These are phyloP conservation scores for Beauveria medogensis DNA, from an alignment of 2,329 filamentous ascomycete genomes.

Conservation along the genomic window DNA sequence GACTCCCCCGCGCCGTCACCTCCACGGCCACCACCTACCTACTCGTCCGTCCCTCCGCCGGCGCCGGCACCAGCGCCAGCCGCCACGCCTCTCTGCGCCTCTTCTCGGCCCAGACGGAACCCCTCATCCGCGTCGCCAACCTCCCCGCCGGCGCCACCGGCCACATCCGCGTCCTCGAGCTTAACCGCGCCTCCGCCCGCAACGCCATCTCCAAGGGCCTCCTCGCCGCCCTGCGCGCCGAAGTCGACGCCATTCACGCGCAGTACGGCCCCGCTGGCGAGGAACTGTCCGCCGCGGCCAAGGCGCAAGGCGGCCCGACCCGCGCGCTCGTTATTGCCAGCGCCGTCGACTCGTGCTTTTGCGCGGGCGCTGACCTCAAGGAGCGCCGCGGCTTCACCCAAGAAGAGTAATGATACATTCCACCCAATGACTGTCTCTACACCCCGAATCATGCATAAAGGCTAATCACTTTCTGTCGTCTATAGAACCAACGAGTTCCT, in stretches of 20 bases:
- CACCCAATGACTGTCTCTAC: neutral
- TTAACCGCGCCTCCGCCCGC: conserved; percentile 76
- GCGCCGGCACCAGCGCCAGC: conserved; percentile 16
- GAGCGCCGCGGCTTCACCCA: conserved; percentile 69
- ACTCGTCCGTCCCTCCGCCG: conserved; percentile 15
- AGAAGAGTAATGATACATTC: conserved; percentile 52
- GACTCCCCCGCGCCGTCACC: conserved; percentile 6
- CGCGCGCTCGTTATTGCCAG: conserved; percentile 78
- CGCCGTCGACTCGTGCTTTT: conserved; percentile 81
- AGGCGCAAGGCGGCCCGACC: conserved; percentile 49
- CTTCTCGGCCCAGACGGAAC: conserved; percentile 39
- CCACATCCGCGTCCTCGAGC: conserved; percentile 77
- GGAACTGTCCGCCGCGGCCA: conserved; percentile 40
- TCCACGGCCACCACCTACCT: conserved; percentile 17
- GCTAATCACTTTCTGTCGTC: neutral
- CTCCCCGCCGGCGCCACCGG: conserved; percentile 72
- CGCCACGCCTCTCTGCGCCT: conserved; percentile 15
- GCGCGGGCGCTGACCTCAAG: conserved; percentile 90
- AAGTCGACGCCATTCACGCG: conserved; percentile 63
- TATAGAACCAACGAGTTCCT: conserved; percentile 73
- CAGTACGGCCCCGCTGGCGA: conserved; percentile 50
- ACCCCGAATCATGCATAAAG: too few species aligned
- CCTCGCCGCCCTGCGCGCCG: conserved; percentile 59
- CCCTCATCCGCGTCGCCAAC: conserved; percentile 62
- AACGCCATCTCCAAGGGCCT: conserved; percentile 85